These are phyloP conservation scores for Halophytophthora polymorphica DNA, from an alignment of 352 stramenopile genomes.

Conservation along the genomic window DNA sequence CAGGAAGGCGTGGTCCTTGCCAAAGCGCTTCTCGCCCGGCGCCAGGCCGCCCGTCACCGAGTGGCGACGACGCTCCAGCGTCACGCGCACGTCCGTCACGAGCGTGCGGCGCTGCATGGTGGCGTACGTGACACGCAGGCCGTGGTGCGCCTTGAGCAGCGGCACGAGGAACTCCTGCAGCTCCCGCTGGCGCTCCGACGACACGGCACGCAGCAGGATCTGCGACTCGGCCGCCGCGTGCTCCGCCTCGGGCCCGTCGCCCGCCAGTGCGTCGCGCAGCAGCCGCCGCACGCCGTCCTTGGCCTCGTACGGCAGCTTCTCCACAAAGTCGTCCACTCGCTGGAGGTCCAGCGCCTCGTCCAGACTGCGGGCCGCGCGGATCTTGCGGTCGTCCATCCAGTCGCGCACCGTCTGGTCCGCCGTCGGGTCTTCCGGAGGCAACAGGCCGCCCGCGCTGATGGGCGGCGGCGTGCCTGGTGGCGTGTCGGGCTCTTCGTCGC, in stretches of 20 bases:
- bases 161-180: slow-evolving; percentile 62
- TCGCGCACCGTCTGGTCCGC: slow-evolving; percentile 60
- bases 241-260: slow-evolving; percentile 35
- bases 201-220: slow-evolving; percentile 61
- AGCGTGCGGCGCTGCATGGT: slow-evolving; percentile 71
- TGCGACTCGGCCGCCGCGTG: slow-evolving; percentile 56
- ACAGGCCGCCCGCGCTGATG: slow-evolving; percentile 48
- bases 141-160: slow-evolving; percentile 67
- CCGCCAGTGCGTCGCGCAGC: slow-evolving; percentile 47
- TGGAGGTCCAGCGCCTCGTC: slow-evolving; percentile 41
- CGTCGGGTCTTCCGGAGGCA: slow-evolving; percentile 49
- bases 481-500: slow-evolving; percentile 60
- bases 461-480: slow-evolving; percentile 72
- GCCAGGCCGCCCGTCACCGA: slow-evolving; percentile 55
- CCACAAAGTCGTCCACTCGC: slow-evolving; percentile 43
- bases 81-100: slow-evolving; percentile 75
- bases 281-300: slow-evolving; percentile 65
- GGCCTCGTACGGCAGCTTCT: slow-evolving; percentile 64
- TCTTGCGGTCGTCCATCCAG: slow-evolving; percentile 65
- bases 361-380: slow-evolving; percentile 38
- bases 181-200: slow-evolving; percentile 50
- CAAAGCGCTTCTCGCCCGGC: slow-evolving; percentile 60
- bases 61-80: slow-evolving; percentile 64
- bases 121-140: slow-evolving; percentile 62
- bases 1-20: slow-evolving; percentile 65